These are phyloP conservation scores for Leucaena leucocephala DNA, from an alignment of 306 rosid genomes.

Conservation along the genomic window DNA sequence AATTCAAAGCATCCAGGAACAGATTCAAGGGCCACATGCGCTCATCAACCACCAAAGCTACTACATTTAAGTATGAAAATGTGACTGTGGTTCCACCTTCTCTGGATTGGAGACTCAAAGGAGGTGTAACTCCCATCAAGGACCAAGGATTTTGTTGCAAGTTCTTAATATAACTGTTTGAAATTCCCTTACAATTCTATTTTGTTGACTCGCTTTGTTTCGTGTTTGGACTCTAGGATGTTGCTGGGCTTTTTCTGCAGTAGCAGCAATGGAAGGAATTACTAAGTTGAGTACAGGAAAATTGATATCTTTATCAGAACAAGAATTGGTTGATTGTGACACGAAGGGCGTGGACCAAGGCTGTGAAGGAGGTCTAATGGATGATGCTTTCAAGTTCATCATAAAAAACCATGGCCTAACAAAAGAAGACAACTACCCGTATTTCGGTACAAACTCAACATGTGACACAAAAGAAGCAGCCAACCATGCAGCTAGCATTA, in stretches of 20 bases:
- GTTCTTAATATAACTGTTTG: neutral
- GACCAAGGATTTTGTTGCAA: conserved; percentile 42
- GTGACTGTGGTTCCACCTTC: conserved; percentile 34
- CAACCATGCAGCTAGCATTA: neutral
- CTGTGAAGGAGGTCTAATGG: no score
- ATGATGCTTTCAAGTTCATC: no score
- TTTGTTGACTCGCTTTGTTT: no score
- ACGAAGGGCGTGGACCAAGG: no score
- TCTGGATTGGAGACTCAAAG: neutral
- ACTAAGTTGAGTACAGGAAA: neutral
- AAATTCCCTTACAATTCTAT: no score
- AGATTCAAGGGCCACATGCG: conserved; percentile 46
- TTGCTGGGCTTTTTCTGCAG: neutral
- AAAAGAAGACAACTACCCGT: no score
- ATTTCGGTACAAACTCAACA: neutral
- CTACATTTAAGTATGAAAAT: conserved; percentile 39
- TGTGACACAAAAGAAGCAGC: neutral
- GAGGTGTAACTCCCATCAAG: conserved; percentile 42
- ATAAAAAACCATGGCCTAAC: no score
- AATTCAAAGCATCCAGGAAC: conserved; percentile 38
- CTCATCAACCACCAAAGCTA: conserved; percentile 30
- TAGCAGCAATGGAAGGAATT: neutral
- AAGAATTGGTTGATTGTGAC: no score
- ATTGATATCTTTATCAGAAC: neutral
- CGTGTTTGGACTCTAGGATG: neutral